phyloP scores from a whole-genome alignment of 257 asterid species.

The Orobanche coerulescens region DNA sequence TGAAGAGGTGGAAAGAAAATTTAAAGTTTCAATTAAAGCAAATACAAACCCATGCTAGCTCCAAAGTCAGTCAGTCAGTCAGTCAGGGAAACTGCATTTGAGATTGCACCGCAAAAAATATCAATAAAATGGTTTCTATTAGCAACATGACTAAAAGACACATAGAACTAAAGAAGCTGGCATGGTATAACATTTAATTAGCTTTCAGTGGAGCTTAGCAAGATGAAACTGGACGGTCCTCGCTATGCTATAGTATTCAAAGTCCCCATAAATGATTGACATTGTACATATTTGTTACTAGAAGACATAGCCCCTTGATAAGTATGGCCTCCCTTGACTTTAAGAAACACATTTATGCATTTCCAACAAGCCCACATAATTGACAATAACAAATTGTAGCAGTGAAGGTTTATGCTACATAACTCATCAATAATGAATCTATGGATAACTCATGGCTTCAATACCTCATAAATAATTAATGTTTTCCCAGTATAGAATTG shows the following conservation, averaged over 20 bases:
- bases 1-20: conserved; percentile 15
- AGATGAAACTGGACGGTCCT: conserved; percentile 2
- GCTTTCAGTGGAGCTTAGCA: neutral
- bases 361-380: neutral
- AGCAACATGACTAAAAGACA: neutral
- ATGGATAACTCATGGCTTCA: neutral
- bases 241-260: neutral
- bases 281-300: neutral
- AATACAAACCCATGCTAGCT: conserved; percentile 1
- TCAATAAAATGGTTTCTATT: neutral
- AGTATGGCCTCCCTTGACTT: neutral
- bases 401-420: neutral
- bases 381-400: neutral
- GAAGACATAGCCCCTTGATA: neutral
- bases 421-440: neutral
- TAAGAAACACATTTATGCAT: neutral
- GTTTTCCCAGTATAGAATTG: neutral
- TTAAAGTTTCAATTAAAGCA: conserved; percentile 11
- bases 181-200: neutral
- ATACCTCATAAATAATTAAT: neutral
- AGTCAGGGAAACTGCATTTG: neutral
- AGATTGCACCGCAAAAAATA: neutral
- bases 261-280: conserved; percentile 9
- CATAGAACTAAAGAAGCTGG: neutral
- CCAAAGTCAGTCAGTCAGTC: conserved; percentile 8